Evolutionary conservation across 140 eudicot species (phyloP).

Genomic region (Oenanthe javanica): DNA sequence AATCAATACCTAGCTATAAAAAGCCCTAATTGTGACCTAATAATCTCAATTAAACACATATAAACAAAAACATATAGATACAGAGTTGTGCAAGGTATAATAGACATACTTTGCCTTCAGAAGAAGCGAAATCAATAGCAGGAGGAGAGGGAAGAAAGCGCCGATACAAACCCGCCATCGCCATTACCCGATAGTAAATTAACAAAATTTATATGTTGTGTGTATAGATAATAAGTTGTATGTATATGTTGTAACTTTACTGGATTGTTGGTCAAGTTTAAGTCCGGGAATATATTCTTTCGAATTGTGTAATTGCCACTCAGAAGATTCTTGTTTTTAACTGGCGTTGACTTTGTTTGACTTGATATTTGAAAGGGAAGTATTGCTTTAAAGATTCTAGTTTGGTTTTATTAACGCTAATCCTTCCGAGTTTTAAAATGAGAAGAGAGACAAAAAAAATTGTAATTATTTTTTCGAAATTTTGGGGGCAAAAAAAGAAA

Average conservation of each 20-base stretch:
- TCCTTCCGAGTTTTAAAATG: no score
- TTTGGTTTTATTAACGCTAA: no score
- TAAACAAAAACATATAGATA: background rate
- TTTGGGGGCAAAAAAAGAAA: no score
- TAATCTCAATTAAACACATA: background rate
- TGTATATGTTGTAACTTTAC: background rate
- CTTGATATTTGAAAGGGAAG: no score
- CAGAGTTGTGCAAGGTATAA: background rate
- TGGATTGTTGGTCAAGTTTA: background rate
- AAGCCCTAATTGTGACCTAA: background rate
- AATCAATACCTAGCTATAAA: background rate
- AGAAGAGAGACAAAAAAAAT: no score
- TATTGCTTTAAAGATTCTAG: no score
- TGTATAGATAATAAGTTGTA: background rate
- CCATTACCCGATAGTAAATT: constrained; percentile 26
- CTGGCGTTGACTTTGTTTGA: no score
- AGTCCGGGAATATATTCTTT: no score
- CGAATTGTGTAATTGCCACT: no score
- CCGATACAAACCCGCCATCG: constrained; percentile 85
- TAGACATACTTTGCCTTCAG: constrained; percentile 70
- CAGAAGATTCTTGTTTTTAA: no score
- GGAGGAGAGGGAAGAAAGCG: constrained; percentile 94
- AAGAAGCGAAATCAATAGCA: constrained; percentile 79
- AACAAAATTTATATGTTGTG: no score
- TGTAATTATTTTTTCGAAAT: no score